Base-by-base conservation (phyloP, 2,329 filamentous ascomycete species). In the Colletotrichum costaricense region DNA sequence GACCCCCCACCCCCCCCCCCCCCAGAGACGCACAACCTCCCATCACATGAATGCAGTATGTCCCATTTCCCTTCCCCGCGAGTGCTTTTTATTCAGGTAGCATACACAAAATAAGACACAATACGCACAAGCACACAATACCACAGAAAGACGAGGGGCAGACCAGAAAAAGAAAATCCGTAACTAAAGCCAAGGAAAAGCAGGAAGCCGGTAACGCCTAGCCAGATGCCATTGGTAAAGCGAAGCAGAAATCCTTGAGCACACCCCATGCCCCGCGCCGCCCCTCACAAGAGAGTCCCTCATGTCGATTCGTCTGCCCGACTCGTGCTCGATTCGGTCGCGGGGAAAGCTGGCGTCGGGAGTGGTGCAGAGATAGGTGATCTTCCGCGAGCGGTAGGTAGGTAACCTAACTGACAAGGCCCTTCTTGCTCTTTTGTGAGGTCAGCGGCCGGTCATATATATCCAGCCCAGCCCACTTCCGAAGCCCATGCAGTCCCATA, bases 341-440 rank as follows among this genome's bases (percentile, higher is more conserved):
- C n/a, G 46, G 24, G 56, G 46, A 22, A 49, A 38, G 52, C 24
- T 55, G 12, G 56, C 19, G 67, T 35, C 63, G 64, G 46, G 52
- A 57, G 57, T 49, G 38, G 30, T 65, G 63, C 33, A 65, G 52
- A 57, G 38, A 24, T 46, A 55, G 67, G 46, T 28, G 49, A 19
- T 63, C 57, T 63, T 68, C 42, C 66, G 66, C 66, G 35, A 68
- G 33, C 55, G 59, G 52, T 46, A 38, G 56, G 52, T 46, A 52
- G 56, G 22, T 55, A 55, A 65, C 54, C 76, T 81, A 83, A 77
- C 72, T 79, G 67, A 84, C 81, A 65, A 84, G 80, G 28, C 83
- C 83, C 78, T 84, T 85, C 82, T 84, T 85, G 70, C 80, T 81
- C 83, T 84, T 54, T 66, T 35, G 11, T 12, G 19, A 33, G 58